Evolutionary conservation across 306 rosid species (phyloP).

Genomic region (Quercus wislizeni): DNA sequence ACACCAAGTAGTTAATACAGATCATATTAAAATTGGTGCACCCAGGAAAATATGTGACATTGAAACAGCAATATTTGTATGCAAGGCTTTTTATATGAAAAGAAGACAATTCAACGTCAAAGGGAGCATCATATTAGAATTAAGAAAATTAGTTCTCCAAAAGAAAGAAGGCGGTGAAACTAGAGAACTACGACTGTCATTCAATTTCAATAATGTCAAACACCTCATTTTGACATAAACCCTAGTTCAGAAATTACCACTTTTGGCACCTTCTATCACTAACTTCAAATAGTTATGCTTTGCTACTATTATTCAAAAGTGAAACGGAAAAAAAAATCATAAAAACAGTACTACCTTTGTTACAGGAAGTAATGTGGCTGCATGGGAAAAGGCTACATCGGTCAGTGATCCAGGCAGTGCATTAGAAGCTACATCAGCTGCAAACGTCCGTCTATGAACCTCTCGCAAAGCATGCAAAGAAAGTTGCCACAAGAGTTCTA

Average conservation of each 20-base stretch:
- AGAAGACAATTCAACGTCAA: constrained; percentile 2
- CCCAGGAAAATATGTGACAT: neutral
- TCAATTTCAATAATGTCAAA: constrained; percentile 9
- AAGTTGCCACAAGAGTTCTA: constrained; percentile 98
- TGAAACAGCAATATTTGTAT: neutral
- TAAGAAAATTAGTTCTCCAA: too few species aligned
- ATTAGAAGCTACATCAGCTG: constrained; percentile 80
- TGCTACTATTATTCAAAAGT: neutral
- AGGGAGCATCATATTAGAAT: neutral
- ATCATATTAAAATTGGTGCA: neutral
- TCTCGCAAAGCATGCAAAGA: constrained; percentile 97
- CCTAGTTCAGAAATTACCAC: neutral
- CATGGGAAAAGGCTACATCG: constrained; percentile 97
- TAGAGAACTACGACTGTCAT: neutral
- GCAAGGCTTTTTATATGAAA: neutral
- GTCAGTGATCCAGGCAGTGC: constrained; percentile 94
- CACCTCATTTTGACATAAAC: constrained; percentile 16
- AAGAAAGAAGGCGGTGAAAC: neutral
- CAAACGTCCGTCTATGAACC: constrained; percentile 91
- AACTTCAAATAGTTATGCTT: constrained; percentile 2
- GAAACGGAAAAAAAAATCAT: neutral
- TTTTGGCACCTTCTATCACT: neutral
- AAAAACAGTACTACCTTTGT: constrained; percentile 64
- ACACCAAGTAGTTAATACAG: neutral
- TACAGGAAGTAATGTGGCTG: constrained; percentile 96